Evolutionary conservation across 768 basidiomycete genomes (phyloP).

Genomic region (Termitomyces sp.): DNA sequence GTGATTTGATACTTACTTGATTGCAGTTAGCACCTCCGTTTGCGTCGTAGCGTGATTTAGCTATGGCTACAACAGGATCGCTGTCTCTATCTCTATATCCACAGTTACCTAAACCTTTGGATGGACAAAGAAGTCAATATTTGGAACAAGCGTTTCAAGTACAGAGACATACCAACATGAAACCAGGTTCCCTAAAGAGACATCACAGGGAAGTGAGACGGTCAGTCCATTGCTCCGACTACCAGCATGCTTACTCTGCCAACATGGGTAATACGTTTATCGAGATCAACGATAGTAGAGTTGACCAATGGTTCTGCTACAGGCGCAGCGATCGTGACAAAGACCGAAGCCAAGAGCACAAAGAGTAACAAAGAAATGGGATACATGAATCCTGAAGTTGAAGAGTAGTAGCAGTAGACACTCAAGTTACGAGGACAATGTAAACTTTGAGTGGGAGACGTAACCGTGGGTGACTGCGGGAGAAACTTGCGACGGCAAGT

Average conservation of each 20-base stretch:
- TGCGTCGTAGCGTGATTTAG: conserved; percentile 43
- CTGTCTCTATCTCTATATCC: conserved; percentile 42
- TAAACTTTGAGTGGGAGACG: conserved; percentile 1
- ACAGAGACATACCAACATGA: conserved; percentile 33
- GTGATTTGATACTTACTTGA: conserved; percentile 37
- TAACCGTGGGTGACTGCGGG: conserved; percentile 11
- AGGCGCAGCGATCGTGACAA: conserved; percentile 40
- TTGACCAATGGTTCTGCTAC: conserved; percentile 28
- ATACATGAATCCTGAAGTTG: conserved; percentile 25
- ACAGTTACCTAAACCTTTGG: conserved; percentile 55
- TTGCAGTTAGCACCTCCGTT: conserved; percentile 51
- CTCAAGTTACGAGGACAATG: conserved; percentile 3
- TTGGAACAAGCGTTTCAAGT: neutral
- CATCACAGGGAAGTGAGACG: neutral
- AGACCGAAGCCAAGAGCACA: conserved; percentile 36
- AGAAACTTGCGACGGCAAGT: conserved; percentile 12
- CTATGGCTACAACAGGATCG: conserved; percentile 60
- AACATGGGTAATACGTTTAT: conserved; percentile 45
- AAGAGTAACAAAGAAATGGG: conserved; percentile 29
- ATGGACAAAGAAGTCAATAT: conserved; percentile 9
- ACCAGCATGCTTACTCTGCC: conserved; percentile 45
- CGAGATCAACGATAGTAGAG: conserved; percentile 25
- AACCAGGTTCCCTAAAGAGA: conserved; percentile 62
- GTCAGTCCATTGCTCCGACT: conserved; percentile 2
- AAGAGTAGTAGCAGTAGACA: conserved; percentile 4